Evolutionary conservation across 768 basidiomycete genomes (phyloP), one percentile per base, ranked within the genome.

Genomic region (Trametes cingulata): DNA sequence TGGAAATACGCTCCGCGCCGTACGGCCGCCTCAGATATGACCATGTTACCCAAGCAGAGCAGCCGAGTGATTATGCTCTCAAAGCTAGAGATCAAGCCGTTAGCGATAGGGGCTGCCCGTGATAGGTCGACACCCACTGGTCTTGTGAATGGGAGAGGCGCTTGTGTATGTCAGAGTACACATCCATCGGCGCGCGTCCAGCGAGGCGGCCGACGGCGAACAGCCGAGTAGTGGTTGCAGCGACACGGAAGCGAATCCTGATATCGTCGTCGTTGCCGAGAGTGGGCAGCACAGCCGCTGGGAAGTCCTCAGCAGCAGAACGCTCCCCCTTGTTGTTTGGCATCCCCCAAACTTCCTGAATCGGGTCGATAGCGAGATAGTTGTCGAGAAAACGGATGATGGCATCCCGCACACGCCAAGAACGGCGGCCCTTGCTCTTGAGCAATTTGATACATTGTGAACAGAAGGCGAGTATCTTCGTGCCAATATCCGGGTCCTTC

Each of bases 1-100:
- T 96, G 89, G 86, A 90, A 95, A 69, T 96, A 94, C 1, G 93
- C 82, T 3, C 86, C 90, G 15, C 92, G 85, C 25, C 95, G 82
- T 20, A 89, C 82, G 1, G 82, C 81, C 0, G 92, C 88, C 67
- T 87, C 90, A 17, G 85, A 81, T 40, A 97, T 81, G 81, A 92
- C 87, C 63, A 88, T 82, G 73, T 92, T 93, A 25, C 85, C 88
- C 14, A 90, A 76, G 19, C 80, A 84, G 27, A 93, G 77, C 27
- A 87, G 78, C 41, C 87, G 84, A 12, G 88, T 93, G 52, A 90
- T 75, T 78, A 91, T 90, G 37, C 60, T 6, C 10, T 62, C 51
- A 22, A 56, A 40, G 36, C 59, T 25, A 24, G 6, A 35, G 13
- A 24, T 2, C 36, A 1, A 49, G 49, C 47, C 52, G 40, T 19